Base-by-base conservation (phyloP, 1,139 yeast genomes). In the Geotrichum australiense region DNA sequence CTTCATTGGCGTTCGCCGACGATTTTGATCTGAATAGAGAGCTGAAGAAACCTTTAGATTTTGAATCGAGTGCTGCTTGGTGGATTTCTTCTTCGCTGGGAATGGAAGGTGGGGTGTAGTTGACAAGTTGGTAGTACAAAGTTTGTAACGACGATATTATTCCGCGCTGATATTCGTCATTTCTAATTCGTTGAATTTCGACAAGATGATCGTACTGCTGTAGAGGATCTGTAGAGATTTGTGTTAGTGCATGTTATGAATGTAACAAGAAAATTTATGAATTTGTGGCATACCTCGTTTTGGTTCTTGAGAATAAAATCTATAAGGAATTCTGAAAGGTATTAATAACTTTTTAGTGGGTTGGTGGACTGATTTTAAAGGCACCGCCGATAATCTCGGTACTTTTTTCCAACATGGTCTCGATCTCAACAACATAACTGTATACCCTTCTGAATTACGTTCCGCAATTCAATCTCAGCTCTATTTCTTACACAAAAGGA, bases 121-220 rank as follows among this genome's bases (percentile, higher is more conserved):
- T 39, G 16, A 36, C 37, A 27, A 55, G 50, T 8, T 49, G 52
- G 3, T 42, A 40, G 41, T 58, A 55, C n/a, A 58, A 49, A 11
- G 44, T 47, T 38, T 56, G 52, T 28, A 57, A 39, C 6, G 58
- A 54, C 7, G 51, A 49, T 12, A 57, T 50, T 29, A 58, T 52
- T 14, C 44, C 50, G 46, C 70, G 53, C 59, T 83, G 94, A 58
- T 78, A 76, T 23, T 74, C 75, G 56, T 83, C 94, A 50, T 76
- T 80, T 43, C 73, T 65, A 38, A 83, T 66, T 45, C 63, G 66
- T 1, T 80, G 78, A 14, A 63, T 48, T 14, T 65, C 58, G 6
- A 82, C 84, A 37, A 75, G 63, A 41, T 64, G 50, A 49, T 81
- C 75, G 56, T 83, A 83, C 50, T 77, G 78, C 50, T 74, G 68